phyloP scores from a whole-genome alignment of 2,329 filamentous ascomycete species.

The Pseudofabraea citricarpa region DNA sequence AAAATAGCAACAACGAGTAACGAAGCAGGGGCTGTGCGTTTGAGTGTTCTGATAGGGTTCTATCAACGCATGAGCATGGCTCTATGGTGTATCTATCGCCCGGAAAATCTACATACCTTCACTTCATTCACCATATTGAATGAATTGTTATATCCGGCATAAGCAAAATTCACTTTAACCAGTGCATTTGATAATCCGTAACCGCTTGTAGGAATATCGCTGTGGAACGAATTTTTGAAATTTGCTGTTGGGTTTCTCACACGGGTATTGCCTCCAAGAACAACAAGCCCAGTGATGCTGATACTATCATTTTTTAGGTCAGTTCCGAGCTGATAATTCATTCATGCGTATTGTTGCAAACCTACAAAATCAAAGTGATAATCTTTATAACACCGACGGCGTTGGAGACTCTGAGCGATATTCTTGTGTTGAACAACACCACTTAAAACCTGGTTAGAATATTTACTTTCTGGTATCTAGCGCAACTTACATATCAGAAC shows the following conservation, averaged over 20 bases:
- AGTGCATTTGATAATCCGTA: conserved; percentile 52
- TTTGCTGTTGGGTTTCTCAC: conserved; percentile 47
- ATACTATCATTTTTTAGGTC: conserved; percentile 38
- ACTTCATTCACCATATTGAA: conserved; percentile 61
- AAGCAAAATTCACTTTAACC: conserved; percentile 55
- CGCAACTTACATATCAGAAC: conserved; percentile 41
- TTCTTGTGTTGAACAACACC: too few species aligned
- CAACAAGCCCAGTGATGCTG: conserved; percentile 55
- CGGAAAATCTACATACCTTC: conserved; percentile 28
- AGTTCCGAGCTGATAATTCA: conserved; percentile 12
- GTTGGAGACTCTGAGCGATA: conserved; percentile 51
- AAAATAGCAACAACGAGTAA: conserved; percentile 46
- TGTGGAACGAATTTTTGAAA: conserved; percentile 50
- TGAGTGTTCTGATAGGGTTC: conserved; percentile 52
- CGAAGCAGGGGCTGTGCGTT: conserved; percentile 43
- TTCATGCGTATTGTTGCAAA: background rate
- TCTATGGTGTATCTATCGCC: background rate
- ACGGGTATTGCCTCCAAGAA: conserved; percentile 50
- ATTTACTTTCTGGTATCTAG: too few species aligned
- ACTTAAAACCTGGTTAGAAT: too few species aligned
- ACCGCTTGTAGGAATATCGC: conserved; percentile 38
- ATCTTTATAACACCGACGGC: conserved; percentile 55
- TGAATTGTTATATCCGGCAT: conserved; percentile 51
- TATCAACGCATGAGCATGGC: conserved; percentile 22
- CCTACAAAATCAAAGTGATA: conserved; percentile 53